phyloP scores from a whole-genome alignment of 768 basidiomycete species.

The Boletus pseudo-olivaceus region DNA sequence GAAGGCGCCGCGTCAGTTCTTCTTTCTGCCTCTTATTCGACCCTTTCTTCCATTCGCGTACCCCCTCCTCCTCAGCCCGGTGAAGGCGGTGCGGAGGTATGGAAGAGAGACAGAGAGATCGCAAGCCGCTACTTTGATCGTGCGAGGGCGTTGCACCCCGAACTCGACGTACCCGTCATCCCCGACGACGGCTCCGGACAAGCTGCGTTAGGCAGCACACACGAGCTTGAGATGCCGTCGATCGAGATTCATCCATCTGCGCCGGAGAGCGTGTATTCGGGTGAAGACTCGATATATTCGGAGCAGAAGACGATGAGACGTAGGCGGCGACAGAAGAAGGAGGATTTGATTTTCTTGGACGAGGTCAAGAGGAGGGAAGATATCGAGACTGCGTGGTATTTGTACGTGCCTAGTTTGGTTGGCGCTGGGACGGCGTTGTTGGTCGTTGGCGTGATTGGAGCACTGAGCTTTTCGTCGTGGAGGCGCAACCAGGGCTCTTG shows the following conservation, averaged over 20 bases:
- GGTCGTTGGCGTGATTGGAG: constrained; percentile 75
- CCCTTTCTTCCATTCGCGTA: constrained; percentile 73
- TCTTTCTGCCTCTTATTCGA: constrained; percentile 70
- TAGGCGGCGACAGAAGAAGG: constrained; percentile 53
- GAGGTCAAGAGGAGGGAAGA: constrained; percentile 48
- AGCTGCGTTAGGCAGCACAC: constrained; percentile 22
- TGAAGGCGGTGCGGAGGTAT: constrained; percentile 63
- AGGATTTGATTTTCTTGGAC: constrained; percentile 48
- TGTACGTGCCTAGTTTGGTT: constrained; percentile 74
- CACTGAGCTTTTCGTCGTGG: constrained; percentile 69
- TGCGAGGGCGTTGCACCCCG: constrained; percentile 55
- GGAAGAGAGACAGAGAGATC: constrained; percentile 70
- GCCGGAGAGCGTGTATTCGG: constrained; percentile 27
- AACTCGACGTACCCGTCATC: constrained; percentile 66
- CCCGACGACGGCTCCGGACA: constrained; percentile 42
- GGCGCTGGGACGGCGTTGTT: constrained; percentile 83
- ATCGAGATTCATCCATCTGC: constrained; percentile 45
- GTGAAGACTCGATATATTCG: constrained; percentile 27
- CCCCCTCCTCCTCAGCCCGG: constrained; percentile 48
- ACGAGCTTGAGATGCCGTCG: constrained; percentile 66
- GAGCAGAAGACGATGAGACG: constrained; percentile 34
- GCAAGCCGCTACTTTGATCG: constrained; percentile 72
- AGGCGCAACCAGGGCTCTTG: constrained; percentile 63
- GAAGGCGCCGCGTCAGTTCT: constrained; percentile 75
- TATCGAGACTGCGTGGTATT: constrained; percentile 72